These are phyloP conservation scores for Toxoplasma gondii DNA, from an alignment of 169 alveolate species.

Conservation along the genomic window DNA sequence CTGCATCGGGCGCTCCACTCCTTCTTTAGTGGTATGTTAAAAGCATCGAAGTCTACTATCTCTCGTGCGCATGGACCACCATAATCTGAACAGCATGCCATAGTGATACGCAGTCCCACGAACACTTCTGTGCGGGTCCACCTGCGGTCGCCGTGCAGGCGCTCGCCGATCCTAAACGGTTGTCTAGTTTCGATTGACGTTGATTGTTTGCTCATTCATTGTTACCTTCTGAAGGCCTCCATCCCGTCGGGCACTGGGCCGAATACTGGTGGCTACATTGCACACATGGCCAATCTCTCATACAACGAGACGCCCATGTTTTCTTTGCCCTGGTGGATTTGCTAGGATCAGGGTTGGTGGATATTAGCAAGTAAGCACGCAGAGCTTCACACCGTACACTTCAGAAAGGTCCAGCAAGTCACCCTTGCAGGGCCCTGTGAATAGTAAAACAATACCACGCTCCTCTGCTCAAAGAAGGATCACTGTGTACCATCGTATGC, in stretches of 20 bases:
- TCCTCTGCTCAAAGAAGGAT: neutral
- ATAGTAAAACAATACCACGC: neutral
- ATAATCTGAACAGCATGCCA: neutral
- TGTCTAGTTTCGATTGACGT: neutral
- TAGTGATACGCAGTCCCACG: neutral
- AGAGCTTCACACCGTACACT: neutral
- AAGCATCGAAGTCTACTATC: neutral
- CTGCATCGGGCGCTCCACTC: conserved; percentile 24
- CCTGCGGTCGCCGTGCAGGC: conserved; percentile 11
- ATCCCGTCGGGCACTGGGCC: conserved; percentile 1
- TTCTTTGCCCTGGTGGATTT: neutral
- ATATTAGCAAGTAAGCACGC: neutral
- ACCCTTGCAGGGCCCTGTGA: conserved; percentile 8
- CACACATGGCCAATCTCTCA: conserved; percentile 39
- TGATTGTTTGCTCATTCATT: neutral
- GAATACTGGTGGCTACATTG: conserved; percentile 6
- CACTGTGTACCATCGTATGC: neutral
- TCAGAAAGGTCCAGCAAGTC: conserved; percentile 25
- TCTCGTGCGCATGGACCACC: neutral
- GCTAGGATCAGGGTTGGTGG: neutral
- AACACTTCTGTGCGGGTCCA: neutral
- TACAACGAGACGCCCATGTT: conserved; percentile 28
- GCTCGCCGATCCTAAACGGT: conserved; percentile 14
- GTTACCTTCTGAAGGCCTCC: conserved; percentile 23
- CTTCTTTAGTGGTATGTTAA: neutral